Percentiles rank a stretch among this genome's conserved stretches.
Conservation (phyloP, 768 basidiomycete species). For the Psilocybe subaeruginosa region DNA sequence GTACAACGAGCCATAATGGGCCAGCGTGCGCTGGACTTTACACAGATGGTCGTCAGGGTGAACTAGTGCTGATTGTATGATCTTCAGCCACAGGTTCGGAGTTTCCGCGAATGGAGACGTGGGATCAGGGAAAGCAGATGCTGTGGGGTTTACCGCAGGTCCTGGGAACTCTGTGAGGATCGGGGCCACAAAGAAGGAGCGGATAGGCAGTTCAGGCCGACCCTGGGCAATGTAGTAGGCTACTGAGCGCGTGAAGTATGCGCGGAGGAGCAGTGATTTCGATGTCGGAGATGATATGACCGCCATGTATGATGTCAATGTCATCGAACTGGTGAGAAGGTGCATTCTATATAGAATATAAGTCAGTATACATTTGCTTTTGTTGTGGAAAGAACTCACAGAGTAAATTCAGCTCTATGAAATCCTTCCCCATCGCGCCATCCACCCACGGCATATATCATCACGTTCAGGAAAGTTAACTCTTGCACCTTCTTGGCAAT, state of each 20-base stretch:
- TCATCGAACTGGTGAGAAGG: conserved; percentile 16
- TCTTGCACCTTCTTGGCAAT: conserved; percentile 17
- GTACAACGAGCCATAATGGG: conserved; percentile 46
- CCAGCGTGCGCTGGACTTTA: conserved; percentile 56
- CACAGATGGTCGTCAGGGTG: conserved; percentile 42
- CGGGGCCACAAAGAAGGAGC: conserved; percentile 28
- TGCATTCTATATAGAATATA: conserved; percentile 14
- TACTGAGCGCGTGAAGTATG: conserved; percentile 18
- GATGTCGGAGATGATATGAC: conserved; percentile 8
- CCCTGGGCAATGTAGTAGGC: conserved; percentile 35
- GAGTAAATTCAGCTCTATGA: conserved; percentile 12
- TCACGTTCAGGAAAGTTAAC: conserved; percentile 9
- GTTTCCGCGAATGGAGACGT: conserved; percentile 19
- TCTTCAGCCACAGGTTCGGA: conserved; percentile 42
- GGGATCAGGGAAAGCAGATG: conserved; percentile 11
- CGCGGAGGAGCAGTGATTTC: conserved; percentile 15
- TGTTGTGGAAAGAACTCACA: conserved; percentile 9
- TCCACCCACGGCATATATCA: conserved; percentile 16
- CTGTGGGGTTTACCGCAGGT: conserved; percentile 12
- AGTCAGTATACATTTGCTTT: neutral
- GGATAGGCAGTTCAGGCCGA: conserved; percentile 32
- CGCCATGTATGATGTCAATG: conserved; percentile 13
- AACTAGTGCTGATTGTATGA: conserved; percentile 38
- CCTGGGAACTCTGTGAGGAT: conserved; percentile 20
- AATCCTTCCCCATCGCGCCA: conserved; percentile 6